Evolutionary conservation across 345 rosid genomes (phyloP).

Genomic region (Populus euphratica): DNA sequence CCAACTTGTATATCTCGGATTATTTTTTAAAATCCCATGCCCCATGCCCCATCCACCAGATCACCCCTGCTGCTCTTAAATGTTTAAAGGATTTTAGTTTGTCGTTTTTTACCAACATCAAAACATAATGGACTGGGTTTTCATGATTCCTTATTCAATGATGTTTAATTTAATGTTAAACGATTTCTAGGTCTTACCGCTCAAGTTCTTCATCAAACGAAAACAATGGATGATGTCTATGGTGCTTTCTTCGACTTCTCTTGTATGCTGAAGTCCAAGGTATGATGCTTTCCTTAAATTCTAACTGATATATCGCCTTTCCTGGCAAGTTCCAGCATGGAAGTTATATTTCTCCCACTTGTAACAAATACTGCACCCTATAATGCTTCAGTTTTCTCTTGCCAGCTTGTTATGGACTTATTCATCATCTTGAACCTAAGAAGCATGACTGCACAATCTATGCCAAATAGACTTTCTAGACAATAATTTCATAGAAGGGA

Average conservation of each 20-base stretch:
- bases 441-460: not conserved
- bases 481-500: not conserved
- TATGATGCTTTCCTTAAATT: constrained; percentile 4
- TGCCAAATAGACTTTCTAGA: not conserved
- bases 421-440: not conserved
- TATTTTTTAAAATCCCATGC: not conserved
- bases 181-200: constrained; percentile 78
- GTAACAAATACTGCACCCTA: not conserved
- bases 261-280: constrained; percentile 71
- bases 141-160: not conserved
- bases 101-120: not conserved
- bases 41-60: not conserved
- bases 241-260: constrained; percentile 80
- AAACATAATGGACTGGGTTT: not conserved
- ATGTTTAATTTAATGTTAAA: not conserved
- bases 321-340: not conserved
- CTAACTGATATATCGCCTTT: not conserved
- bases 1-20: not conserved
- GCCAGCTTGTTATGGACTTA: not conserved
- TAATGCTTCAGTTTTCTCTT: not conserved
- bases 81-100: not conserved
- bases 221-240: constrained; percentile 83
- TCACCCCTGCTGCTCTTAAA: not conserved
- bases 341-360: not conserved
- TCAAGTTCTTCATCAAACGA: constrained; percentile 72